Conservation (phyloP, 2,329 filamentous ascomycete genomes). For the Lachnellula subtilissima region DNA sequence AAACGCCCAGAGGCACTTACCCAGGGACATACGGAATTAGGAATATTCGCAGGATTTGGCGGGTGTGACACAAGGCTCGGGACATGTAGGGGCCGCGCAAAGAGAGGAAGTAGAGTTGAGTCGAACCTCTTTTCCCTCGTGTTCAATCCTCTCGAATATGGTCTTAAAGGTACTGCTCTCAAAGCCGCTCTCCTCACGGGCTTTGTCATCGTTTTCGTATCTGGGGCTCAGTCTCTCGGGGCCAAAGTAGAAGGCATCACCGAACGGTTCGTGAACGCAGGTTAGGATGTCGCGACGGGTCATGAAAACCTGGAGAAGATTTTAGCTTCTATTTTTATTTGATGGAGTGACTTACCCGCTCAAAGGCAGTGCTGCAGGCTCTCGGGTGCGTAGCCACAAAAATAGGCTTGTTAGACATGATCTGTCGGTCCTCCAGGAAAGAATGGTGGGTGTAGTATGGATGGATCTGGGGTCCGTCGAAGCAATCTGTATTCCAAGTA, state of each 20-base stretch:
- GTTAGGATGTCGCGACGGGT: slow-evolving; percentile 75
- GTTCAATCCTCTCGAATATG: slow-evolving; percentile 71
- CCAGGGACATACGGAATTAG: neutral
- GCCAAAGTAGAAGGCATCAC: slow-evolving; percentile 93
- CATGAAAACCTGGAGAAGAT: slow-evolving; percentile 78
- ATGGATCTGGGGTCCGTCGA: neutral
- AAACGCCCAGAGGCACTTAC: slow-evolving; percentile 13
- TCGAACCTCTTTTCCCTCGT: slow-evolving; percentile 59
- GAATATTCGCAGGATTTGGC: neutral
- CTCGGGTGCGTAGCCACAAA: slow-evolving; percentile 92
- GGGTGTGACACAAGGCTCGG: neutral
- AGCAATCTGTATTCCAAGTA: slow-evolving; percentile 29
- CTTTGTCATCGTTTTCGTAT: slow-evolving; percentile 63
- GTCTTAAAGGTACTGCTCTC: slow-evolving; percentile 66
- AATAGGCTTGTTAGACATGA: slow-evolving; percentile 74
- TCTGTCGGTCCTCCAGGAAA: slow-evolving; percentile 19
- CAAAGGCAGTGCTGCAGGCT: slow-evolving; percentile 95
- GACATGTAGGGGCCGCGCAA: neutral
- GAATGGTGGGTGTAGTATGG: neutral
- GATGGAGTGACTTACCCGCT: slow-evolving; percentile 57
- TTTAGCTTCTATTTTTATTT: slow-evolving; percentile 4
- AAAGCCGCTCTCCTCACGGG: slow-evolving; percentile 59
- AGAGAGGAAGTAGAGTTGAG: slow-evolving; percentile 8
- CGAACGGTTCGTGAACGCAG: slow-evolving; percentile 93
- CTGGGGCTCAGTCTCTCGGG: slow-evolving; percentile 79